Evolutionary conservation across 192 early-diverging fungal genomes (phyloP).

Genomic region (Coemansia pectinata): DNA sequence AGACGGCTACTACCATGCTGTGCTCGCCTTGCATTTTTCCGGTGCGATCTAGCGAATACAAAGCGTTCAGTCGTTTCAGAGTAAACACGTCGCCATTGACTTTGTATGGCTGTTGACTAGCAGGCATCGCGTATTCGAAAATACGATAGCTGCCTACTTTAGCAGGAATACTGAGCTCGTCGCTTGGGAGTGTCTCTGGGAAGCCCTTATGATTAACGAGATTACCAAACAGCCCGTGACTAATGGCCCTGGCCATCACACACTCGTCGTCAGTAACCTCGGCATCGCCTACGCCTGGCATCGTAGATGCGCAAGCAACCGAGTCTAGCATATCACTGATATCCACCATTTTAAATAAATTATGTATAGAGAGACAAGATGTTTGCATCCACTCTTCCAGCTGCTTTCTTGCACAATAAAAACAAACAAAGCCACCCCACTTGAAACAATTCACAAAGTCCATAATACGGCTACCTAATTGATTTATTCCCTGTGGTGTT

Average conservation of each 20-base stretch:
- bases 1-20: slow-evolving; percentile 17
- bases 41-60: slow-evolving; percentile 13
- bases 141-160: neutral
- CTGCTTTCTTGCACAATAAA: no score
- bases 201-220: neutral
- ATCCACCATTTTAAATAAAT: neutral
- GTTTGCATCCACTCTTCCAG: neutral
- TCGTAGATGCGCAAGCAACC: neutral
- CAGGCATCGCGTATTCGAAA: slow-evolving; percentile 9
- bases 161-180: slow-evolving; percentile 7
- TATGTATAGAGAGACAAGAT: neutral
- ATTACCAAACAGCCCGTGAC: neutral
- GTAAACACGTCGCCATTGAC: neutral
- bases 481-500: no score
- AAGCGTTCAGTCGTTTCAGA: neutral
- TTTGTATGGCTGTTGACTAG: slow-evolving; percentile 16
- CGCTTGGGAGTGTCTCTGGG: neutral
- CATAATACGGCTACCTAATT: no score
- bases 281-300: slow-evolving; percentile 19
- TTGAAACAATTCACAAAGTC: no score
- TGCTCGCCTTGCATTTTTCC: slow-evolving; percentile 1
- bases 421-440: neutral
- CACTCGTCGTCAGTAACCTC: slow-evolving; percentile 15
- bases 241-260: neutral
- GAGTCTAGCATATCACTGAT: neutral